A percentile compares a stretch with the other conserved stretches of the same genome.
phyloP scores from a whole-genome alignment of 805 yeast species.

The Starmerella vitae region DNA sequence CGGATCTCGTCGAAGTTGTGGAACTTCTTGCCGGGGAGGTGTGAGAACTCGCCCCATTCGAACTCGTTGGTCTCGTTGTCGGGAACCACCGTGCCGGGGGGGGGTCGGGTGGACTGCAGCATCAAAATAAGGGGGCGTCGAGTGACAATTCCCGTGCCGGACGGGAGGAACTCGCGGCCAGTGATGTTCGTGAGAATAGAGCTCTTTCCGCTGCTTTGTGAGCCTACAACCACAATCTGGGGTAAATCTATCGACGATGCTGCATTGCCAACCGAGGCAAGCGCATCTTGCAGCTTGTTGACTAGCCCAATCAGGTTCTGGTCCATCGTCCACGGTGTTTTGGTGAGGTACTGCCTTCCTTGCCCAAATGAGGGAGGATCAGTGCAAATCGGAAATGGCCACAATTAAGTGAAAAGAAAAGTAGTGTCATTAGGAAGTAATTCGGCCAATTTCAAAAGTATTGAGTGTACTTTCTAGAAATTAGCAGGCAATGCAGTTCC shows the following conservation, averaged over 20 bases:
- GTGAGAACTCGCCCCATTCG: conserved; percentile 98
- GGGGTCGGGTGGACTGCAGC: conserved; percentile 45
- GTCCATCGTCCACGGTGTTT: conserved; percentile 39
- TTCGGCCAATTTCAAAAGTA: too few relatives aligned
- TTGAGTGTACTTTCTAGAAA: too few relatives aligned
- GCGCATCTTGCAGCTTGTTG: conserved; percentile 76
- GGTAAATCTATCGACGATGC: conserved; percentile 78
- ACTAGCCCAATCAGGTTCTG: conserved; percentile 69
- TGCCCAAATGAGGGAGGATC: too few relatives aligned
- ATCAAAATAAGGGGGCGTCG: conserved; percentile 75
- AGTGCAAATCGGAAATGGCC: too few relatives aligned
- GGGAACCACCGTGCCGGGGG: conserved; percentile 23
- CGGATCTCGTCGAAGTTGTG: conserved; percentile 82
- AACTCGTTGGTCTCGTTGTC: conserved; percentile 29
- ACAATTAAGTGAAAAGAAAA: too few relatives aligned
- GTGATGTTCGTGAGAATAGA: conserved; percentile 84
- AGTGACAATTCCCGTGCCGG: conserved; percentile 85
- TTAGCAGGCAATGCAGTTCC: too few relatives aligned
- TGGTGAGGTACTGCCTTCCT: too few relatives aligned
- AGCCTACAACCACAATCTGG: conserved; percentile 81
- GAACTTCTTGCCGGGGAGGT: conserved; percentile 76
- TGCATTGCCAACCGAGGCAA: conserved; percentile 72
- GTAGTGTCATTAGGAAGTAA: too few relatives aligned
- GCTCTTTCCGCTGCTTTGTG: conserved; percentile 80
- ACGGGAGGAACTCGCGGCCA: conserved; percentile 79